phyloP scores from a whole-genome alignment of 1,284 basidiomycete genomes.

The Cutaneotrichosporon sp. region DNA sequence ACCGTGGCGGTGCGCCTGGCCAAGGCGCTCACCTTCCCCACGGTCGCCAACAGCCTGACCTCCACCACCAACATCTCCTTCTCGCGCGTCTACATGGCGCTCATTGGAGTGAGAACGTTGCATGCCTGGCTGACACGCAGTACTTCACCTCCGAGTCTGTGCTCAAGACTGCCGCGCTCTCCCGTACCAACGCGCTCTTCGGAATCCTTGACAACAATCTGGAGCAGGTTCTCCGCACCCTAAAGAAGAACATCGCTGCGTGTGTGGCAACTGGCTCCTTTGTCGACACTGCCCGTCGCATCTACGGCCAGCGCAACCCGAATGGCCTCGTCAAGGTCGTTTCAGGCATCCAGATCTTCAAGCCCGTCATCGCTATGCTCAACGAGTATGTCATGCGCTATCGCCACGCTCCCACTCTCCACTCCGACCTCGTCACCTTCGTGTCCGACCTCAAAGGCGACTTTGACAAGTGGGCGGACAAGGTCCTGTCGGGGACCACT shows the following conservation, averaged over 20 bases:
- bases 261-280: conserved; percentile 56
- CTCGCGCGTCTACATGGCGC: conserved; percentile 62
- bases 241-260: conserved; percentile 56
- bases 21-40: conserved; percentile 59
- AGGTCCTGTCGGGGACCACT: conserved; percentile 14
- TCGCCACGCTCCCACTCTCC: conserved; percentile 59
- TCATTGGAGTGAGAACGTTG: conserved; percentile 60
- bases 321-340: conserved; percentile 23
- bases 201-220: conserved; percentile 61
- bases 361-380: conserved; percentile 58
- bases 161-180: conserved; percentile 62
- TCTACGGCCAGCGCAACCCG: neutral
- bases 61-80: conserved; percentile 59
- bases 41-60: conserved; percentile 56
- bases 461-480: conserved; percentile 58
- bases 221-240: conserved; percentile 56
- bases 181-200: conserved; percentile 64
- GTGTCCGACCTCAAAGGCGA: conserved; percentile 57
- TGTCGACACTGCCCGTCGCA: conserved; percentile 45
- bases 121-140: conserved; percentile 43
- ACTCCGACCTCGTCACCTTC: conserved; percentile 57
- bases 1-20: conserved; percentile 60
- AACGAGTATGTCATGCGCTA: conserved; percentile 66
- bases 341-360: conserved; percentile 57
- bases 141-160: conserved; percentile 67